A percentile compares a stretch with the other conserved stretches of the same genome.
phyloP scores from a whole-genome alignment of 164 flowering plant genomes.

The Magnolia changhungtana region DNA sequence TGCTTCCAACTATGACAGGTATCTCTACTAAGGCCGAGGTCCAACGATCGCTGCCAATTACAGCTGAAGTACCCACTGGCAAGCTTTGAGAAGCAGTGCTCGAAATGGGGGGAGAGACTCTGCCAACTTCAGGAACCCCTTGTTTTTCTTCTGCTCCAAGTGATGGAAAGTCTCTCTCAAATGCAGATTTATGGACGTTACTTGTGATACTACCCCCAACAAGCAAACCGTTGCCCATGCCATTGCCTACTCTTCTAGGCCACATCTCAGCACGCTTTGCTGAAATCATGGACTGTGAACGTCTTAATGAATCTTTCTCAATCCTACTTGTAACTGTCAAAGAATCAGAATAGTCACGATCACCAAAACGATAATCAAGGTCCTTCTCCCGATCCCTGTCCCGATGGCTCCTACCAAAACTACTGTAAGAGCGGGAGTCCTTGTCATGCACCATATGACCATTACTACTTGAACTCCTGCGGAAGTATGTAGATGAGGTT shows the following conservation, averaged over 20 bases:
- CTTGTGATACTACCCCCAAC: slow-evolving; percentile 25
- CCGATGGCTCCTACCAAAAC: slow-evolving; percentile 65
- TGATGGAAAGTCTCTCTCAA: slow-evolving; percentile 64
- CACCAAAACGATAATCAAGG: slow-evolving; percentile 25
- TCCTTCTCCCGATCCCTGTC: slow-evolving; percentile 62
- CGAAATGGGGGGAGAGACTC: slow-evolving; percentile 71
- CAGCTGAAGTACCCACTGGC: slow-evolving; percentile 51
- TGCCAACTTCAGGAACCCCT: slow-evolving; percentile 46
- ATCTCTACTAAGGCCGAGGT: slow-evolving; percentile 84
- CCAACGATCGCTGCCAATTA: slow-evolving; percentile 77
- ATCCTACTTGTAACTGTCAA: slow-evolving; percentile 31
- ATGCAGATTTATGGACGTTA: slow-evolving; percentile 42
- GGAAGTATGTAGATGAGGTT: slow-evolving; percentile 47
- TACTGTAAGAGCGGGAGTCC: slow-evolving; percentile 51
- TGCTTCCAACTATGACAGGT: slow-evolving; percentile 49
- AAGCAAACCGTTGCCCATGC: slow-evolving; percentile 26
- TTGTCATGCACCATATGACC: slow-evolving; percentile 54
- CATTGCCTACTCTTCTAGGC: slow-evolving; percentile 31
- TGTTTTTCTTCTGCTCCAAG: slow-evolving; percentile 69
- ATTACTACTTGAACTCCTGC: slow-evolving; percentile 60
- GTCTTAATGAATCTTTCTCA: slow-evolving; percentile 50
- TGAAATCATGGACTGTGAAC: slow-evolving; percentile 57
- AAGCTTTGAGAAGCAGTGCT: slow-evolving; percentile 50
- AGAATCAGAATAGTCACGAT: slow-evolving; percentile 42
- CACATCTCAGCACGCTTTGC: slow-evolving; percentile 47